A percentile compares a stretch with the other conserved stretches of the same genome.
Conservation (phyloP, 306 rosid species). For the Prunus campanulata region DNA sequence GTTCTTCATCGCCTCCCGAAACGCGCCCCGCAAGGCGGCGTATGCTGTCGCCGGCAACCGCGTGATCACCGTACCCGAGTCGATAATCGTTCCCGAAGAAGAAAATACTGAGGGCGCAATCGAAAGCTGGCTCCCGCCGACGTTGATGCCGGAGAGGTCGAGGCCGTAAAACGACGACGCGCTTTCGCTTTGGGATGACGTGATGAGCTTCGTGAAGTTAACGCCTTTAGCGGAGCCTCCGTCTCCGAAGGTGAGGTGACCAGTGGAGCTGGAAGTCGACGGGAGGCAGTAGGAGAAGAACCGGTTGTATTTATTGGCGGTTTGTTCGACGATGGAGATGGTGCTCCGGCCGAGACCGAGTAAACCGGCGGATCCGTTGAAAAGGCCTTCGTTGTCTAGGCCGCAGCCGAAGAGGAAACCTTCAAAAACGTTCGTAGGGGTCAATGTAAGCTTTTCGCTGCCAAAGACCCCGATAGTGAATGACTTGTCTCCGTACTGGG, state of each 20-base stretch:
- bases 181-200: neutral
- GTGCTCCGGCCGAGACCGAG: slow-evolving; percentile 76
- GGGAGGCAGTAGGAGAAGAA: slow-evolving; percentile 79
- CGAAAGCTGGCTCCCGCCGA: slow-evolving; percentile 35
- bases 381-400: slow-evolving; percentile 58
- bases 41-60: slow-evolving; percentile 27
- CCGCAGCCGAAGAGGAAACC: slow-evolving; percentile 67
- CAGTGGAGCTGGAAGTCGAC: slow-evolving; percentile 46
- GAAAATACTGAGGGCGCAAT: slow-evolving; percentile 24
- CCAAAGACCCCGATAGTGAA: slow-evolving; percentile 52
- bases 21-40: slow-evolving; percentile 3
- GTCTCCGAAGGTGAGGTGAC: slow-evolving; percentile 44
- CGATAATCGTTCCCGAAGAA: slow-evolving; percentile 20
- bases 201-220: slow-evolving; percentile 52
- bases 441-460: slow-evolving; percentile 40
- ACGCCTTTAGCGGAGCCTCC: neutral
- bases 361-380: slow-evolving; percentile 54
- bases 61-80: slow-evolving; percentile 26
- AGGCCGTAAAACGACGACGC: slow-evolving; percentile 48
- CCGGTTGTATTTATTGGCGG: slow-evolving; percentile 41
- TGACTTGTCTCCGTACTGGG: slow-evolving; percentile 52
- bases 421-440: slow-evolving; percentile 18
- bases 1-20: slow-evolving; percentile 13
- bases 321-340: slow-evolving; percentile 65
- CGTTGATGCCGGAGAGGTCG: slow-evolving; percentile 31